Evolutionary conservation across 768 basidiomycete species (phyloP), one percentile per base, ranked within the genome.

Genomic region (Mycena rosella): DNA sequence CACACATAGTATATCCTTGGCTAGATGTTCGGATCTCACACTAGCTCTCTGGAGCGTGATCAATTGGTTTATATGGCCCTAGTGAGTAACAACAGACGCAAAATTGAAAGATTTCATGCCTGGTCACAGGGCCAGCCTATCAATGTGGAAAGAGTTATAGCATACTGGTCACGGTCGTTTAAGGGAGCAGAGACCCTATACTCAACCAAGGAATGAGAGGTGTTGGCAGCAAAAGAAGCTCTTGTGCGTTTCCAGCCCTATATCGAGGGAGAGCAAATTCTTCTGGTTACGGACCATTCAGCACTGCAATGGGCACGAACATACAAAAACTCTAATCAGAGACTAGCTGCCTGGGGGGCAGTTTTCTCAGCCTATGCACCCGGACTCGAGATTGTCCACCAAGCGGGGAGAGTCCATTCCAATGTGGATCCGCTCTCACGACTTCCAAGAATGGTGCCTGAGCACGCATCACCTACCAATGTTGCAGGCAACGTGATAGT

Each of bases 131-230:
- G n/a, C n/a, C n/a, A n/a, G n/a, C n/a, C n/a, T n/a, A n/a, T n/a
- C n/a, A n/a, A n/a, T n/a, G n/a, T n/a, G n/a, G 38, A 40, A 15
- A 6, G 38, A 13, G 38, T 40, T 4, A 40, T 40, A 9, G 38
- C 8, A 14, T 40, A 40, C 42, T 77, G 72, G 69, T 71, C 65
- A 0, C 27, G 73, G 3, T 52, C 65, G 0, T 60, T 77, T 44
- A 77, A 77, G 53, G 27, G 65, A 5, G 73, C 77, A 1, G 75
- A 77, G 44, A 60, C 44, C 11, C 62, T 69, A 15, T 79, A 79
- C 48, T 76, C 78, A 0, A 53, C 73, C 0, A 79, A 78, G 0
- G 78, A 79, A 63, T 0, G 72, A 26, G 76, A 79, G 55, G 78
- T 76, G 0, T 54, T 79, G 38, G 76, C 72, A 0, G 60, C 68